Conservation (phyloP, 768 basidiomycete species). For the Calocybe indica region DNA sequence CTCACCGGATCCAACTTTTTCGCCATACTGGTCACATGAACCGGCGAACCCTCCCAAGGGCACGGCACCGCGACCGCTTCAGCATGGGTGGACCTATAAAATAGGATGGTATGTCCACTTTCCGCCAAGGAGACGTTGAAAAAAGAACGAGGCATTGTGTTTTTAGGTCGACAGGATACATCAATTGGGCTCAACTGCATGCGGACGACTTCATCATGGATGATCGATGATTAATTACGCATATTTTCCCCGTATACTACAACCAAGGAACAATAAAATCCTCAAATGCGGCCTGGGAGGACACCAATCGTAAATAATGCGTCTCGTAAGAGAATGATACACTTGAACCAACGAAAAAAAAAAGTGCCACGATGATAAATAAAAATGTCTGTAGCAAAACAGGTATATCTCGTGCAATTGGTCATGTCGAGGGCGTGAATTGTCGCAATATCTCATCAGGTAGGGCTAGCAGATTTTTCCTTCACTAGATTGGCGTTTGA, state of each 20-base stretch:
- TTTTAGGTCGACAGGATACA: constrained; percentile 11
- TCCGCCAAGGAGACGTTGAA: background rate
- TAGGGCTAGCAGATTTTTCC: constrained; percentile 18
- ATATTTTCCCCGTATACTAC: background rate
- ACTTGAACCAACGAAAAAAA: no score
- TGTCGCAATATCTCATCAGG: constrained; percentile 6
- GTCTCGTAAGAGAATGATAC: no score
- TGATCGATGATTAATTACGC: constrained; percentile 4
- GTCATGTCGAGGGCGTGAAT: background rate
- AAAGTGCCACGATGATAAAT: no score
- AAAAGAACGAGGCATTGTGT: background rate
- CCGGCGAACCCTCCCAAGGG: constrained; percentile 9
- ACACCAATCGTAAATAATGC: no score
- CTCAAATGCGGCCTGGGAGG: background rate
- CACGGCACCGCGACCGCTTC: constrained; percentile 5
- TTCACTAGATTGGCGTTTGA: constrained; percentile 23
- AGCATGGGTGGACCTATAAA: constrained; percentile 14
- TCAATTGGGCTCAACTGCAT: constrained; percentile 14
- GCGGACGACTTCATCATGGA: constrained; percentile 14
- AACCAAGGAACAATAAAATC: background rate
- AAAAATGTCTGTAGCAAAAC: no score
- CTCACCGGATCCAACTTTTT: constrained; percentile 21
- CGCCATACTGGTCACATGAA: constrained; percentile 32
- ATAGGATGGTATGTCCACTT: constrained; percentile 14
- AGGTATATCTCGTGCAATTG: no score